Evolutionary conservation across 768 basidiomycete species (phyloP), one percentile per base, ranked within the genome.

Genomic region (Russula sp.): DNA sequence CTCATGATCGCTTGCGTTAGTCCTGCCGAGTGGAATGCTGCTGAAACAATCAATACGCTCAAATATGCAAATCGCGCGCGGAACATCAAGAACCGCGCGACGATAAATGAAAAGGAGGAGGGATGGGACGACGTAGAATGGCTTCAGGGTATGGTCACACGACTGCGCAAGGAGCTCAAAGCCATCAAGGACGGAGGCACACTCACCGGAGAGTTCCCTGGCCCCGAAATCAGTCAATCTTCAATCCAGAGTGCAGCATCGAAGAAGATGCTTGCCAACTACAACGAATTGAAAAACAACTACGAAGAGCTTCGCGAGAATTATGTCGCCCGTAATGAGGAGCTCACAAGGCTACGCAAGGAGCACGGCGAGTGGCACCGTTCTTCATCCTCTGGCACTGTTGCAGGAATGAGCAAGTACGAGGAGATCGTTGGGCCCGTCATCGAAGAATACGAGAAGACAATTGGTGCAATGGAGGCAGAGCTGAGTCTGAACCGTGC

Each of bases 81-180:
- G 66, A 98, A 97, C 71, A 99, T 99, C 79, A 96, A 95, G 77
- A 99, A 99, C 70, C 82, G 87, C 50, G 95, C 91, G 3, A 84
- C 89, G 39, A 82, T 96, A 57, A 96, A 94, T 71, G 92, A 96
- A 75, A 88, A 87, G 70, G 97, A 99, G 76, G 92, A 94, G 57
- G 97, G 97, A 11, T 99, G 97, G 97, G 96, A 98, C 67, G 97
- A 99, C 72, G 78, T 98, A 2, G 95, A 98, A 71, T 96, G 97
- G 87, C 76, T 99, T 49, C 97, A 98, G 75, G 84, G 83, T 57
- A 91, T 88, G 55, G 84, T 99, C 47, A 78, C 84, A 35, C 87
- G 93, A 65, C 76, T 99, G 54, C 82, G 97, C 53, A 93, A 87
- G 73, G 96, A 99, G 68, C 73, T 98, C 63, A 92, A 93, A 70